Percentiles rank a stretch among this genome's conserved stretches.
These are phyloP conservation scores for Volutella citrinella DNA, from an alignment of 2,329 filamentous ascomycete genomes.

Conservation along the genomic window DNA sequence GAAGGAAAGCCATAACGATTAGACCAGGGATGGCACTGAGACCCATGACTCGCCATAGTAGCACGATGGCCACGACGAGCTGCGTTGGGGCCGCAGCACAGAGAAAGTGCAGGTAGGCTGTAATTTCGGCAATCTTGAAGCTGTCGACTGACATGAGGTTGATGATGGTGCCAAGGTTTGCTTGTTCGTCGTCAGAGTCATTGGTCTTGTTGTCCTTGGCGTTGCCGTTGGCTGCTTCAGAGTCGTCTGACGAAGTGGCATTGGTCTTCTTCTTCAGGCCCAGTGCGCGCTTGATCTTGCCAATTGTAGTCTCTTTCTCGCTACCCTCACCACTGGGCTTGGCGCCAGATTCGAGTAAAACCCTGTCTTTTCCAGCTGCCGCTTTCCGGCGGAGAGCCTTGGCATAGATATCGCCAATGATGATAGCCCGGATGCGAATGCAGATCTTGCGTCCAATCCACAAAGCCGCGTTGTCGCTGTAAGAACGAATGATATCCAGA, in stretches of 20 bases:
- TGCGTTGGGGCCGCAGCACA: slow-evolving; percentile 89
- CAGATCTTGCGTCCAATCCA: slow-evolving; percentile 95
- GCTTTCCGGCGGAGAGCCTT: slow-evolving; percentile 92
- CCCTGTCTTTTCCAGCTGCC: slow-evolving; percentile 71
- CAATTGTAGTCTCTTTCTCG: slow-evolving; percentile 38
- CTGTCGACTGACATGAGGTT: slow-evolving; percentile 99
- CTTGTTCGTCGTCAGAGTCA: slow-evolving; percentile 62
- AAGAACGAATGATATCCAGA: slow-evolving; percentile 75
- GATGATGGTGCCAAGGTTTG: slow-evolving; percentile 96
- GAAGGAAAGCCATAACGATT: slow-evolving; percentile 79
- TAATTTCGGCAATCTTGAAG: slow-evolving; percentile 95
- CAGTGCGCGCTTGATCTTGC: slow-evolving; percentile 54
- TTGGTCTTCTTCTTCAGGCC: slow-evolving; percentile 58
- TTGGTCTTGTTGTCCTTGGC: slow-evolving; percentile 34
- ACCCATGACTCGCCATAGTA: slow-evolving; percentile 89
- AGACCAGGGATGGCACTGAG: slow-evolving; percentile 93
- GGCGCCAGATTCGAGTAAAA: slow-evolving; percentile 55
- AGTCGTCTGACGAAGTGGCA: slow-evolving; percentile 32
- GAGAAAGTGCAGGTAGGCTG: slow-evolving; percentile 93
- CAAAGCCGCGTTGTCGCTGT: slow-evolving; percentile 80
- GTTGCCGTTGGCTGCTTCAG: slow-evolving; percentile 33
- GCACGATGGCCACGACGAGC: slow-evolving; percentile 71
- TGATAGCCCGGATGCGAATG: slow-evolving; percentile 87
- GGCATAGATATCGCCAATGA: slow-evolving; percentile 95
- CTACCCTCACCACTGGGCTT: slow-evolving; percentile 33